Evolutionary conservation across 2,329 filamentous ascomycete species (phyloP), one percentile per base, ranked within the genome.

Genomic region (Penicillium brasilianum): DNA sequence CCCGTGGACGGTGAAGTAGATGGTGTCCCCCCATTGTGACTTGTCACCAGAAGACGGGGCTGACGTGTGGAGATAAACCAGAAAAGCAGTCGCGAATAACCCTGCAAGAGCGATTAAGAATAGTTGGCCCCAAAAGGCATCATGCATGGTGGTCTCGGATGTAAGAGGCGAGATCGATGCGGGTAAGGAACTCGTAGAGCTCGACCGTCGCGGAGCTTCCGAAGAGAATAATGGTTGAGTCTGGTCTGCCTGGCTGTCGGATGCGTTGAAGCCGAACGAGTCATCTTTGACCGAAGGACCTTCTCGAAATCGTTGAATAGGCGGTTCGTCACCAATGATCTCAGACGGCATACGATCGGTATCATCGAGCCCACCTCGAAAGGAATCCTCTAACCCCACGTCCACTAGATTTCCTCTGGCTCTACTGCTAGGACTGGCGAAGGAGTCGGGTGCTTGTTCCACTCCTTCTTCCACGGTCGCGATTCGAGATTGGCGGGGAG

Each of bases 51-150:
- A 81, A 5, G 81, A 81, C 5, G 90, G 89, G 0, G 88, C 81
- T 18, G 90, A 87, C 1, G 94, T 98, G 73, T 98, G 92, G 43
- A 99, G 84, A 82, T 91, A 96, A 25, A 97, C 90, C 14, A 99
- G 84, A 65, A 97, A 88, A 71, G 93, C 96, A 0, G 93, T 94
- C 13, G 94, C 91, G 71, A 98, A 86, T 72, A 98, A 85, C 41
- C 90, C 90, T 49, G 91, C 93, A 56, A 96, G 80, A 36, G 88
- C 88, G 69, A 98, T 95, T 51, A 96, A 80, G 75, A 93, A 99
- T 46, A 97, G 83, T 78, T 92, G 93, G 4, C 91, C 92, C 84
- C 95, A 99, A 78, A 98, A 96, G 5, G 89, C 84, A 76, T 99
- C 95, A 75, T 98, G 92, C 53, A 86, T 84, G 61, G 92, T 92